Evolutionary conservation across 805 yeast species (phyloP).

Genomic region (Zygosaccharomyces rouxii): DNA sequence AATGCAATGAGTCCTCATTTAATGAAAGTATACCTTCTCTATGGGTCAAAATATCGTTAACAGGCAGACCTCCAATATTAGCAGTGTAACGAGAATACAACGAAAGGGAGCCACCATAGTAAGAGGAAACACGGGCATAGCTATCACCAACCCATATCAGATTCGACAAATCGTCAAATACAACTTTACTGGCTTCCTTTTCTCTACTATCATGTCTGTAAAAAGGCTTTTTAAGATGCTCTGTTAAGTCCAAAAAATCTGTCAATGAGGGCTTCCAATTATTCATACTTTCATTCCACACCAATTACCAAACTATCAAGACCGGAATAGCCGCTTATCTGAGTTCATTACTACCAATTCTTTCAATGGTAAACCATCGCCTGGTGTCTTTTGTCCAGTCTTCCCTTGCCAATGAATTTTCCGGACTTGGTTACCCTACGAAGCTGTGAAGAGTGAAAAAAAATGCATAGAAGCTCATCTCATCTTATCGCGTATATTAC

Average conservation of each 20-base stretch:
- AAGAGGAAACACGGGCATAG: conserved; percentile 46
- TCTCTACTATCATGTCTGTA: conserved; percentile 32
- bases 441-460: not conserved
- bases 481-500: not conserved
- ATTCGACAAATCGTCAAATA: conserved; percentile 70
- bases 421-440: not conserved
- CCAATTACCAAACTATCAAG: not conserved
- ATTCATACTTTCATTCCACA: conserved; percentile 24
- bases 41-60: conserved; percentile 50
- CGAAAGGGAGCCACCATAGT: conserved; percentile 42
- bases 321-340: not conserved
- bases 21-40: conserved; percentile 57
- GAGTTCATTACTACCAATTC: not conserved
- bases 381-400: not conserved
- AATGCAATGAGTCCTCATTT: conserved; percentile 46
- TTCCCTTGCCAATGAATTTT: not conserved
- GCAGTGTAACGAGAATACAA: conserved; percentile 58
- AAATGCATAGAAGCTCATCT: conserved; percentile 6
- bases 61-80: conserved; percentile 42
- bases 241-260: conserved; percentile 28
- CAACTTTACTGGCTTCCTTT: conserved; percentile 33
- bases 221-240: conserved; percentile 33
- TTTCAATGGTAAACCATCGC: not conserved
- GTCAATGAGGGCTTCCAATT: conserved; percentile 35
- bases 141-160: conserved; percentile 81